A percentile compares a stretch with the other conserved stretches of the same genome.
phyloP scores from a whole-genome alignment of 2,329 filamentous ascomycete genomes.

The Phaeosphaeriaceae sp. region DNA sequence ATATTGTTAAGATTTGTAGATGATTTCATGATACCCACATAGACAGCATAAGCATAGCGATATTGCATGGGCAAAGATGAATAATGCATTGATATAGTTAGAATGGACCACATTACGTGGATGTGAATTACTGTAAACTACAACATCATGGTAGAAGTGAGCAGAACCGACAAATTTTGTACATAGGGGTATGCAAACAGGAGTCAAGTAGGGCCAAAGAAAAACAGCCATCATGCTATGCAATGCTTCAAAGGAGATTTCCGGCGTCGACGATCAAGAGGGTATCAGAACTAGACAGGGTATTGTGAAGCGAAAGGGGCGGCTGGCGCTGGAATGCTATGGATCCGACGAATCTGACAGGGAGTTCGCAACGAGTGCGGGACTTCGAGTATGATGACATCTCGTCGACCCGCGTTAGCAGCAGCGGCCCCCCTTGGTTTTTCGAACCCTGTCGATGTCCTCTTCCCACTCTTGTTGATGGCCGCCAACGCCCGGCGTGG shows the following conservation, averaged over 20 bases:
- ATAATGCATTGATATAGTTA: not conserved
- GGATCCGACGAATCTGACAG: not conserved
- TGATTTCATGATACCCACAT: not conserved
- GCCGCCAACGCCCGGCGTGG: constrained; percentile 48
- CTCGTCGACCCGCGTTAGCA: constrained; percentile 27
- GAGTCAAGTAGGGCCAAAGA: not conserved
- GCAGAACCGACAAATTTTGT: not conserved
- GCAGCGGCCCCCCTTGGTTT: constrained; percentile 45
- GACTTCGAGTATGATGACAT: not conserved
- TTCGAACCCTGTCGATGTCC: constrained; percentile 37
- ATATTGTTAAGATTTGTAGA: not conserved
- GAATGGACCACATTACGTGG: too few species aligned
- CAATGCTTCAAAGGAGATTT: not conserved
- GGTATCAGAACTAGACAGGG: constrained; percentile 17
- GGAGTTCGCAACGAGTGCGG: not conserved
- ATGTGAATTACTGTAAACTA: not conserved
- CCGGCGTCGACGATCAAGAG: constrained; percentile 4
- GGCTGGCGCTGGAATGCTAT: not conserved
- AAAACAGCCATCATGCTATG: not conserved
- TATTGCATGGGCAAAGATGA: not conserved
- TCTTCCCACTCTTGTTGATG: constrained; percentile 44
- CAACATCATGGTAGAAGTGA: not conserved
- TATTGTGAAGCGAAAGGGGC: constrained; percentile 22
- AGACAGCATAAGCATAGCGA: not conserved
- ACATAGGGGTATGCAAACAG: not conserved